Base-by-base conservation (phyloP, 352 stramenopile species). In the Phytophthora vignae region DNA sequence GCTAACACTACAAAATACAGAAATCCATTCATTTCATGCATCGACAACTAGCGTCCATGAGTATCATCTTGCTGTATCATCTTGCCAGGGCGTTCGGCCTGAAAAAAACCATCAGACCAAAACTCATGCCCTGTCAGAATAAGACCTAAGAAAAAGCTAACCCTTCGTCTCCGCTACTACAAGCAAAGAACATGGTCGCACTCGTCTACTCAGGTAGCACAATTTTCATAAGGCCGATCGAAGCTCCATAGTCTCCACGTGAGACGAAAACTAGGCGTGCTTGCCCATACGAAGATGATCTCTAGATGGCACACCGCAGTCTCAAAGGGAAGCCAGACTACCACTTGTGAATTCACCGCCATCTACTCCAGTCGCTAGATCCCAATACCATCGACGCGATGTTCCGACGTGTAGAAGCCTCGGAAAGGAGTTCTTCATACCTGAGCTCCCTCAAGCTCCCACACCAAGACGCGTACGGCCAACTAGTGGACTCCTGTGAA, bases 401-500 rank as follows among this genome's bases (percentile, higher is more conserved):
- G 64, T 66, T 68, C 49, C 53, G 31, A 15, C 53, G 22, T 56
- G 53, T 55, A 0, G 58, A 73, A 11, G 15, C 36, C 1, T 44
- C 69, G 1, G 58, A 67, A 14, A 69, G 58, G 29, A 67, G 31
- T 11, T 73, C 64, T 10, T 68, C 29, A 6, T 44, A 73, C 46
- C 58, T 69, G 42, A 73, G 62, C 50, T 69, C 67, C 29, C 48
- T 64, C 53, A 79, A 76, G 15, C 11, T 73, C 15, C 57, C 72
- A 14, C 67, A 62, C 2, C 48, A 59, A 17, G 67, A 79, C 40
- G 57, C 38, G 33, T 76, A 76, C 33, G 62, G 22, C 31, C 67
- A 76, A 36, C 1, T 76, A 3, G 25, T 29, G 17, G n/a, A 10
- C 42, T 65, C 61, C 12, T 27, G 22, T 6, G 57, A 73, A 62